Evolutionary conservation across 192 early-diverging fungal genomes (phyloP), one percentile per base, ranked within the genome.

Genomic region (Backusella westeae): DNA sequence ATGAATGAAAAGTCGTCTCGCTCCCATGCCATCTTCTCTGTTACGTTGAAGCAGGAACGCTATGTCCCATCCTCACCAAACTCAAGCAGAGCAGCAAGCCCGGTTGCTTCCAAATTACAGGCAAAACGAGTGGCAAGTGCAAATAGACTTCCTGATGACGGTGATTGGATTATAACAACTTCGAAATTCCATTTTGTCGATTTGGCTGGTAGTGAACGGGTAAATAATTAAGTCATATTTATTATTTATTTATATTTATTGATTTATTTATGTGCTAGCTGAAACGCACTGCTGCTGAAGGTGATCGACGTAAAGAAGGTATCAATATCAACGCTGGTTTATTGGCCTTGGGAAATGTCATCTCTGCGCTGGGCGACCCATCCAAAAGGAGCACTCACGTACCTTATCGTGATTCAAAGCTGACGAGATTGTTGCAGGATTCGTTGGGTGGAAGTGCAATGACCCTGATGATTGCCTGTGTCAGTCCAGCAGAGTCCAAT

Each of bases 141-240:
- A 34, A 77, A 77, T 74, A 41, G 1, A 59, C 70, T 8, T 44
- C 78, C 78, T 35, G 82, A 83, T 15, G 84, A 87, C 32, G 90
- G 85, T 9, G 90, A 90, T 67, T 86, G 86, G 79, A 77, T 93
- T 17, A 83, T 86, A 4, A 80, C 94, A 15, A 87, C 86, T 6
- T 96, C 94, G 36, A 99, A 99, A 83, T 96, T 99, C 72, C 95
- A 98, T 80, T 99, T 99, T 88, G 98, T 99, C 15, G 98, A 99
- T 86, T 84, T 99, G 82, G 98, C 98, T 23, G 98, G 98, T 35
- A 96, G 94, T 63, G 98, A 99, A 85, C 83, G 94, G 39, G 85
- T 87, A 83, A 75, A 59, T 82, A 6, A 36, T 42, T 36, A 21
- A 35, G 0, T 10, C 42, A 44, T 23, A 32, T 6, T 34, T 14